phyloP scores from a whole-genome alignment of 495 filamentous ascomycete genomes.

The Talaromyces liani region DNA sequence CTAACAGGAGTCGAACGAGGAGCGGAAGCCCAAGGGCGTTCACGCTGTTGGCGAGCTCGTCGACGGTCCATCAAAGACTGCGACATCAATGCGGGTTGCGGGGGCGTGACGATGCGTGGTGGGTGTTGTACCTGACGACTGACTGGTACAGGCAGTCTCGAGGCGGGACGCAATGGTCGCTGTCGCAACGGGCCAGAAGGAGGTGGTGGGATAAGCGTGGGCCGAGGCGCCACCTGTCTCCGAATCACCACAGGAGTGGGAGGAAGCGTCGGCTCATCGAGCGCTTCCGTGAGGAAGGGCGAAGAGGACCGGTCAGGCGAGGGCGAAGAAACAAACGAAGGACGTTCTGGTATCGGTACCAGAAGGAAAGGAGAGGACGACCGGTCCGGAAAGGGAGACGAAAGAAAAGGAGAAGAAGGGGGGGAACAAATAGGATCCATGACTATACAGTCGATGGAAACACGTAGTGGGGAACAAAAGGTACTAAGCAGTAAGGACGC shows the following conservation, averaged over 20 bases:
- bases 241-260: not conserved
- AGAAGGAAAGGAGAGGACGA: not conserved
- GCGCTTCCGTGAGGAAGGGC: not conserved
- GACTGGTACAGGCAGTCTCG: not conserved
- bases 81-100: not conserved
- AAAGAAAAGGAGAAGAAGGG: not conserved
- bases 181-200: not conserved
- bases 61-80: not conserved
- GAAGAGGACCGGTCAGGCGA: not conserved
- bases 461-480: not conserved
- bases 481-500: not conserved
- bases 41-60: not conserved
- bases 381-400: not conserved
- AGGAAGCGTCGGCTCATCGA: not conserved
- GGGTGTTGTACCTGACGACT: not conserved
- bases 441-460: not conserved
- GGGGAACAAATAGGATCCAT: not conserved
- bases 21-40: slow-evolving; percentile 2
- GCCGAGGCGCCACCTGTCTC: not conserved
- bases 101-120: not conserved
- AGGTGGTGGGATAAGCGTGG: not conserved
- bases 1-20: not conserved
- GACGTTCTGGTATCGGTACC: not conserved
- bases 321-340: not conserved
- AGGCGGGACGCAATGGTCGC: not conserved